Conservation (phyloP, 208 protist genomes). For the Acanthamoeba triangularis region DNA sequence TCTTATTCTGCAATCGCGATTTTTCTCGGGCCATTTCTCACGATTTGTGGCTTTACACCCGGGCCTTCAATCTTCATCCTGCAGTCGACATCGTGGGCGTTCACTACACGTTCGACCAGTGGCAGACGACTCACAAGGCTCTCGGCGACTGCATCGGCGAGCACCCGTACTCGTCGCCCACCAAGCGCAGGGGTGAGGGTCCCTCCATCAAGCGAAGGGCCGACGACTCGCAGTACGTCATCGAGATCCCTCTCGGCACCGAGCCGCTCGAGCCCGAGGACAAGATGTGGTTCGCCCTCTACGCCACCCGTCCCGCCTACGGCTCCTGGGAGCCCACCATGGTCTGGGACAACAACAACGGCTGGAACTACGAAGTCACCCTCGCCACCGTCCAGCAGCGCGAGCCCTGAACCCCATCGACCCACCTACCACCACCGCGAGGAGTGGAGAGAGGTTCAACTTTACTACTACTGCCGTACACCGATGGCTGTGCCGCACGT, state of each 20-base stretch:
- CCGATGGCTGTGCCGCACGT: no score
- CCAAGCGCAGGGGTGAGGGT: slow-evolving; percentile 21
- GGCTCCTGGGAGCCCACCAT: slow-evolving; percentile 40
- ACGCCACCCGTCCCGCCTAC: slow-evolving; percentile 32
- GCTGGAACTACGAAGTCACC: slow-evolving; percentile 69
- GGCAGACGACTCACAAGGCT: slow-evolving; percentile 67
- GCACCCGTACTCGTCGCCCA: slow-evolving; percentile 28
- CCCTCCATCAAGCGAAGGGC: neutral
- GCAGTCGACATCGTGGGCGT: slow-evolving; percentile 58
- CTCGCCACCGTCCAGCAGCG: slow-evolving; percentile 16
- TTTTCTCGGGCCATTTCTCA: neutral
- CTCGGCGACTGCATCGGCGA: slow-evolving; percentile 59
- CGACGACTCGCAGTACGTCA: slow-evolving; percentile 59
- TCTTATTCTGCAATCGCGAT: neutral
- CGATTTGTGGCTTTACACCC: neutral
- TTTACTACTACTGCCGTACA: neutral
- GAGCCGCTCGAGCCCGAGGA: slow-evolving; percentile 60
- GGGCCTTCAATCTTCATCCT: neutral
- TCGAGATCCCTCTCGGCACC: slow-evolving; percentile 36
- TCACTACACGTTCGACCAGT: slow-evolving; percentile 60
- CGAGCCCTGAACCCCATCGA: neutral
- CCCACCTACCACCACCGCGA: neutral
- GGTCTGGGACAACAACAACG: slow-evolving; percentile 66
- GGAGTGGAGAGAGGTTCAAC: neutral
- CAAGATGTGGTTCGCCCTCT: slow-evolving; percentile 69